Evolutionary conservation across 805 yeast genomes (phyloP).

Genomic region (Wickerhamiella musiphila): DNA sequence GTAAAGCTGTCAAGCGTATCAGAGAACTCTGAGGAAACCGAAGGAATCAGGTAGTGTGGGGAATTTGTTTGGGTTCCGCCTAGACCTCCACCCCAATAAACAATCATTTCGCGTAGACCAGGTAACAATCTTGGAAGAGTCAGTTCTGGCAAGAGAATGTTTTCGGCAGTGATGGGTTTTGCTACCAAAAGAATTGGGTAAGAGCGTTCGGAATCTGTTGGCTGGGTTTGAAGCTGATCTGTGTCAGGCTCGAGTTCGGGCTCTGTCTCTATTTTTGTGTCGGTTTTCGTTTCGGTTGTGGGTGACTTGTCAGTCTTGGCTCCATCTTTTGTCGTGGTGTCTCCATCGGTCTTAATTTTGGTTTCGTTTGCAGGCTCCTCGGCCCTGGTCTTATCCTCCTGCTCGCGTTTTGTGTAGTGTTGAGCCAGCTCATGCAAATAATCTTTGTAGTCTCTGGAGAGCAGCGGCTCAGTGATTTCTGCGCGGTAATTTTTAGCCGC

Average conservation of each 20-base stretch:
- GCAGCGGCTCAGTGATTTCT: constrained; percentile 62
- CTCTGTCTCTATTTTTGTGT: not conserved
- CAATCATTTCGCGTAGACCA: constrained; percentile 51
- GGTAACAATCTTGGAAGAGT: constrained; percentile 45
- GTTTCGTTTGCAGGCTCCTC: not conserved
- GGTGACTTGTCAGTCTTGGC: not conserved
- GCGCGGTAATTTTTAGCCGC: constrained; percentile 62
- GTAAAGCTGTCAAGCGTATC: constrained; percentile 9
- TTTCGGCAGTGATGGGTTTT: constrained; percentile 10
- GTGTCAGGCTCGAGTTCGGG: not conserved
- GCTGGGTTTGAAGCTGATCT: not conserved
- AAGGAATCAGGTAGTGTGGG: constrained; percentile 12
- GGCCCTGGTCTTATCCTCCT: not conserved
- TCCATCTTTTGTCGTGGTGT: not conserved
- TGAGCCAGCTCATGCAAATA: constrained; percentile 24
- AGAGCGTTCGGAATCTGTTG: not conserved
- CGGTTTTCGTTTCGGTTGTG: not conserved
- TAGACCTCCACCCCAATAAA: constrained; percentile 59
- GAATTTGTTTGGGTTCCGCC: constrained; percentile 34
- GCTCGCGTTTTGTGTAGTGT: constrained; percentile 9
- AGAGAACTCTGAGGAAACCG: constrained; percentile 9
- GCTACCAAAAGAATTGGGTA: constrained; percentile 5
- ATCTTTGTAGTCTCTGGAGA: constrained; percentile 35
- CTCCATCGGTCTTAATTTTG: not conserved
- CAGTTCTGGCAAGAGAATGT: constrained; percentile 20